Conservation (phyloP, 2,329 filamentous ascomycete species). For the Clonostachys rosea region DNA sequence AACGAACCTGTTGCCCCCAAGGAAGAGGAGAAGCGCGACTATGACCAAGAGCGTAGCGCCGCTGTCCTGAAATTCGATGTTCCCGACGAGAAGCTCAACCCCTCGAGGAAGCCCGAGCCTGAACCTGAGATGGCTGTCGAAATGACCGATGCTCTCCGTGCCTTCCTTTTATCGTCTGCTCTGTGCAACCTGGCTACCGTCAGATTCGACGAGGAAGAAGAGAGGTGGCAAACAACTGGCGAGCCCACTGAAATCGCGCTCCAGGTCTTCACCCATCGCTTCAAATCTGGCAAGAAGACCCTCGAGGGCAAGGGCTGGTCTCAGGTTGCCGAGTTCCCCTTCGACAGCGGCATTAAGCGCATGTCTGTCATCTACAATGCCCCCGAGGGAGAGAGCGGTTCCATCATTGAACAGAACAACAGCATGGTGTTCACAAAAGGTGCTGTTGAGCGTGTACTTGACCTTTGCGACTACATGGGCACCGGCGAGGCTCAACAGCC, state of each 20-base stretch:
- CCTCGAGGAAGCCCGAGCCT: slow-evolving; percentile 14
- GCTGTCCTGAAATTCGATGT: slow-evolving; percentile 59
- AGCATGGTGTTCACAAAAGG: slow-evolving; percentile 59
- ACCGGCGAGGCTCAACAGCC: slow-evolving; percentile 32
- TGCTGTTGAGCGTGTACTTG: slow-evolving; percentile 55
- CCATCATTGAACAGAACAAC: slow-evolving; percentile 30
- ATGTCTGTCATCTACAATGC: slow-evolving; percentile 71
- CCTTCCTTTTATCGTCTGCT: slow-evolving; percentile 51
- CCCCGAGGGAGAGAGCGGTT: slow-evolving; percentile 30
- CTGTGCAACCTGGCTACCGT: slow-evolving; percentile 64
- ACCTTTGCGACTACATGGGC: slow-evolving; percentile 46
- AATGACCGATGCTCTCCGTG: slow-evolving; percentile 43
- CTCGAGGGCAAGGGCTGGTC: slow-evolving; percentile 52
- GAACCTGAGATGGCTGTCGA: slow-evolving; percentile 30
- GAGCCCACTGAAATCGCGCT: slow-evolving; percentile 74
- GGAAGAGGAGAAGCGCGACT: slow-evolving; percentile 44
- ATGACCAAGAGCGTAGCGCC: slow-evolving; percentile 54
- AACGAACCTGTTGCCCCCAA: slow-evolving; percentile 20
- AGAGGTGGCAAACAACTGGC: slow-evolving; percentile 61
- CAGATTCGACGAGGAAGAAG: slow-evolving; percentile 46
- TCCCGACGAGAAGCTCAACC: slow-evolving; percentile 48
- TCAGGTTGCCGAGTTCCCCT: slow-evolving; percentile 69
- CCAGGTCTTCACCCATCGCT: slow-evolving; percentile 69
- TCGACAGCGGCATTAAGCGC: slow-evolving; percentile 72
- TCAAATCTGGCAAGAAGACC: slow-evolving; percentile 51